Evolutionary conservation across 106 monocot genomes (phyloP), one percentile per base, ranked within the genome.

Genomic region (Dactylorhiza incarnata): DNA sequence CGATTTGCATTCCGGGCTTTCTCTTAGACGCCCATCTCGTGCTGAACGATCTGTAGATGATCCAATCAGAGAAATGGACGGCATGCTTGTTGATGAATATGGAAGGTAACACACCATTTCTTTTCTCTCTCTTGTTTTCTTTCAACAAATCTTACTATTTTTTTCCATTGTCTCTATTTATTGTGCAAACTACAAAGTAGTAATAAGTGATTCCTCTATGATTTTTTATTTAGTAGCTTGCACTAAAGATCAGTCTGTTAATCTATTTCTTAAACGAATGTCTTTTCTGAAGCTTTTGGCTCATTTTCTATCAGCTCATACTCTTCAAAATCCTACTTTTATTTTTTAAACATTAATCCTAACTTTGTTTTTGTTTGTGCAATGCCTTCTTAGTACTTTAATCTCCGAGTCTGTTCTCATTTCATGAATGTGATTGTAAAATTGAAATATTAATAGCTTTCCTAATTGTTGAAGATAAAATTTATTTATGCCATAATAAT

Each of bases 61-160:
- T 83, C 94, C 94, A 22, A 91, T 99, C 52, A 87, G 97, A 83
- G 97, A 99, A 82, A 94, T 99, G 97, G 94, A 94, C 49, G 97
- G 85, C 70, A 86, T 91, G 85, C 78, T 89, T 89, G 91, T 94
- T 72, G 94, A 99, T 81, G 97, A 99, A 74, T 91, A 99, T 91
- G 97, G 97, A 76, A 99, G 94, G 91, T 94, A 85, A 52, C 22
- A 17, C 24, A 65, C 11, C 25, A 25, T 24, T 13, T 65, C 12
- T 65, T 65, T 29, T 20, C 23, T 29, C 29, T 29, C 11, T 26
- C 25, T 46, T 69, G 45, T 69, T 43, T 45, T 46, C 6, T 69
- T n/a, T n/a, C 9, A 25, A 2, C 11, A 66, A 26, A 26, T 9
- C 66, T 52, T 52, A 14, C 51, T 25, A 66, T 26, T 66, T 26